These are phyloP conservation scores for Lactarius sanguifluus DNA, from an alignment of 768 basidiomycete genomes.

Conservation along the genomic window DNA sequence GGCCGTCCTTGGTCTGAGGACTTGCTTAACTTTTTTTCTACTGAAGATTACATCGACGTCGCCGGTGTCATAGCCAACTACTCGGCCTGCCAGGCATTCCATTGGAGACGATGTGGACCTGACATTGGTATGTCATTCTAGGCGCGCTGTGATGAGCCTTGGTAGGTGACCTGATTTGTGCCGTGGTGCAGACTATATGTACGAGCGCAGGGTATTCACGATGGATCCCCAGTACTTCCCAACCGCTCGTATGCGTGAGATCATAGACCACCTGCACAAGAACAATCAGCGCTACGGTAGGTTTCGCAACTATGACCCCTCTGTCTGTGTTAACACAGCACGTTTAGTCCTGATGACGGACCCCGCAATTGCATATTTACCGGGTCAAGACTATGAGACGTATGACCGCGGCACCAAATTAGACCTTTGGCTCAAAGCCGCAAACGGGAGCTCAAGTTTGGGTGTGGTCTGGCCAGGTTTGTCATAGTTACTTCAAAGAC, in stretches of 20 bases:
- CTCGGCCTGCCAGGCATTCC: conserved; percentile 57
- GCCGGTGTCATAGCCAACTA: conserved; percentile 63
- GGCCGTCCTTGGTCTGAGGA: neutral
- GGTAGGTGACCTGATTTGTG: neutral
- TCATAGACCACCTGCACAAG: conserved; percentile 58
- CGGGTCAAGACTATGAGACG: conserved; percentile 48
- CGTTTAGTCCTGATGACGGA: conserved; percentile 68
- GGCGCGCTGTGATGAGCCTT: neutral
- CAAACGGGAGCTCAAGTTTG: conserved; percentile 55
- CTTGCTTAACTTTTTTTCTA: neutral
- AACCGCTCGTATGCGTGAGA: conserved; percentile 58
- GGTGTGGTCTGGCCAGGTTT: conserved; percentile 66
- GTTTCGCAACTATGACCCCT: conserved; percentile 25
- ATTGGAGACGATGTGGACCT: conserved; percentile 78
- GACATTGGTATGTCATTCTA: conserved; percentile 52
- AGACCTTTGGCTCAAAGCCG: conserved; percentile 62
- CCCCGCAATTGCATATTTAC: conserved; percentile 59
- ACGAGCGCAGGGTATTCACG: conserved; percentile 64
- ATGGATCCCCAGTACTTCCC: conserved; percentile 70
- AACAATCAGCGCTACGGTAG: conserved; percentile 59
- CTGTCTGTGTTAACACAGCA: neutral
- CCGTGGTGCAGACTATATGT: conserved; percentile 60
- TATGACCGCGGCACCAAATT: conserved; percentile 53
- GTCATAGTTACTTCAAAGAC: conserved; percentile 13
- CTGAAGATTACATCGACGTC: conserved; percentile 59